These are phyloP conservation scores for Globomyces pollinis-pini DNA, from an alignment of 192 early-diverging fungal species.

Conservation along the genomic window DNA sequence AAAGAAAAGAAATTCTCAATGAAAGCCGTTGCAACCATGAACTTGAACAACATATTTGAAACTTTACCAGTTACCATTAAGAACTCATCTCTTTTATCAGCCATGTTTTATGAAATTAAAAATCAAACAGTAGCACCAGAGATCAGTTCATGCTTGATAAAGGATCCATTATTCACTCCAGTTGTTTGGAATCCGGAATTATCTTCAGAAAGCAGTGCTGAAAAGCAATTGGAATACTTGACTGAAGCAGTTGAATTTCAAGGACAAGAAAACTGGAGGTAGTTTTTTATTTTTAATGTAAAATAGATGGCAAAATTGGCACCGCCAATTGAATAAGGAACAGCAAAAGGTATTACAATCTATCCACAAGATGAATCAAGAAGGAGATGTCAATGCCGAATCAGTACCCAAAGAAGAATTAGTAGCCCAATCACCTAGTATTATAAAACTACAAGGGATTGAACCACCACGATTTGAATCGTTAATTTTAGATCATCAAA, in stretches of 20 bases:
- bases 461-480: conserved; percentile 90
- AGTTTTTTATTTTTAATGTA: too few species aligned
- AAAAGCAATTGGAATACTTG: conserved; percentile 78
- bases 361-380: conserved; percentile 53
- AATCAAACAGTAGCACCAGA: neutral
- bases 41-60: conserved; percentile 82
- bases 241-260: conserved; percentile 82
- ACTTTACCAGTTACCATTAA: conserved; percentile 81
- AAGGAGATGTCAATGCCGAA: conserved; percentile 69
- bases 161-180: neutral
- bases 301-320: conserved; percentile 95
- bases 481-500: conserved; percentile 82
- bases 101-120: conserved; percentile 43
- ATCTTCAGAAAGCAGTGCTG: conserved; percentile 73
- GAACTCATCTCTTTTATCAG: conserved; percentile 72
- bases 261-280: conserved; percentile 81
- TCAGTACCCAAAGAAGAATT: conserved; percentile 69
- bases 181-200: conserved; percentile 64
- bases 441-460: conserved; percentile 53
- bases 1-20: conserved; percentile 73
- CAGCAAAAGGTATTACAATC: conserved; percentile 65
- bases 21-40: conserved; percentile 71
- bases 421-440: conserved; percentile 42
- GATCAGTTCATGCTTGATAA: too few species aligned
- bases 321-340: conserved; percentile 82